Percentiles rank a stretch among this genome's conserved stretches.
phyloP scores from a whole-genome alignment of 495 filamentous ascomycete species.

The Penicillium roqueforti region DNA sequence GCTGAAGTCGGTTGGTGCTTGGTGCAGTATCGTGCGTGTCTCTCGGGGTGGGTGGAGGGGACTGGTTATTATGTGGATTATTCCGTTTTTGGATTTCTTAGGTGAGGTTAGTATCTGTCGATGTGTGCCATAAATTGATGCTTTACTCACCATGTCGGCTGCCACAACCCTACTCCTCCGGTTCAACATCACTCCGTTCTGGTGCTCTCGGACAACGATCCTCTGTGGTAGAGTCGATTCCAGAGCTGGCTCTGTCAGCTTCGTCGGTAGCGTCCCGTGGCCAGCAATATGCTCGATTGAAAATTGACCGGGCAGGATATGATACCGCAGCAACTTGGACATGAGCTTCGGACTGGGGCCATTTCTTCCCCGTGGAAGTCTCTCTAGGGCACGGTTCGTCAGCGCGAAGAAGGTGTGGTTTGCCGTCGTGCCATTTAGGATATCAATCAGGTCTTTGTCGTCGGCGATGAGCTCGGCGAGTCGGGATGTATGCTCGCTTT shows the following conservation, averaged over 20 bases:
- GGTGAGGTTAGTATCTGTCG: not conserved
- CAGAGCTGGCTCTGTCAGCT: slow-evolving; percentile 51
- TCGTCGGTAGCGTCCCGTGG: slow-evolving; percentile 67
- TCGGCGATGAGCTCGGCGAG: slow-evolving; percentile 69
- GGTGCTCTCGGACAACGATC: slow-evolving; percentile 53
- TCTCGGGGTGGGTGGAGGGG: slow-evolving; percentile 70
- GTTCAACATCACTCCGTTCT: slow-evolving; percentile 65
- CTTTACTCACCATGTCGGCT: slow-evolving; percentile 56
- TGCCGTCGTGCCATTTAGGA: slow-evolving; percentile 62
- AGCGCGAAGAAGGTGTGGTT: slow-evolving; percentile 83
- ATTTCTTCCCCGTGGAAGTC: slow-evolving; percentile 54
- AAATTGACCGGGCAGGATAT: slow-evolving; percentile 63
- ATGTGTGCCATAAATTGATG: not conserved
- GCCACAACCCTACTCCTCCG: slow-evolving; percentile 62
- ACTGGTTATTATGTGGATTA: slow-evolving; percentile 70
- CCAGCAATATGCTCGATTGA: slow-evolving; percentile 50
- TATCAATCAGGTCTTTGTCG: slow-evolving; percentile 61
- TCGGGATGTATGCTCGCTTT: slow-evolving; percentile 69
- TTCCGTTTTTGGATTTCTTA: slow-evolving; percentile 65
- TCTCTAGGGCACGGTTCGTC: slow-evolving; percentile 61
- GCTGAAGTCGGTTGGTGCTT: slow-evolving; percentile 68
- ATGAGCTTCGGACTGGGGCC: slow-evolving; percentile 42
- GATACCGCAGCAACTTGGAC: slow-evolving; percentile 70
- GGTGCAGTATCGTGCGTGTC: slow-evolving; percentile 53
- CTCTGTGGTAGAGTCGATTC: slow-evolving; percentile 61